These are phyloP conservation scores for Spizellomyces punctatus DNA, from an alignment of 192 early-diverging fungal genomes.

Conservation along the genomic window DNA sequence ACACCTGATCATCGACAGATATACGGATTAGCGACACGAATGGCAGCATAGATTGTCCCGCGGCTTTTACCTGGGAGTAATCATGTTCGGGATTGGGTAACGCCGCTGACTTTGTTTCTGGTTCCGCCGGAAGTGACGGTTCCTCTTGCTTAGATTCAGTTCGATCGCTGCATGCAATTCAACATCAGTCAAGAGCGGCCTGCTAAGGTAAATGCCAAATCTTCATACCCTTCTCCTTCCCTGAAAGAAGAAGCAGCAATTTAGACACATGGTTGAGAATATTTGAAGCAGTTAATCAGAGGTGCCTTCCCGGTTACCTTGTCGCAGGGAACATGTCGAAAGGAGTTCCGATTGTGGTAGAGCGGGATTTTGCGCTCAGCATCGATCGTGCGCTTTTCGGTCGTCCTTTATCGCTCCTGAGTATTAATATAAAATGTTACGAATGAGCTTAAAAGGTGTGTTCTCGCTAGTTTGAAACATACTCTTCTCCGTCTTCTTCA, in stretches of 20 bases:
- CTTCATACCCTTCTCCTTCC: neutral
- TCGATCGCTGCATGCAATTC: neutral
- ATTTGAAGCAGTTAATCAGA: too few species aligned
- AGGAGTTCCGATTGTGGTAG: constrained; percentile 1
- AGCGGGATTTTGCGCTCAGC: neutral
- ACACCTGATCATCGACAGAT: constrained; percentile 8
- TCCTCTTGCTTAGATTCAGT: constrained; percentile 2
- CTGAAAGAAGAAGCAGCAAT: neutral
- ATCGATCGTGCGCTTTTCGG: constrained; percentile 11
- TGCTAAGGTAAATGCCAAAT: neutral
- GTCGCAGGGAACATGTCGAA: constrained; percentile 27
- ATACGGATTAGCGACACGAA: too few species aligned
- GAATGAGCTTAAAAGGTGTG: neutral
- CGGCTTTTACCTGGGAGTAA: too few species aligned
- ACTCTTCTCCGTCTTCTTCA: constrained; percentile 36
- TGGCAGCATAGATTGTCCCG: too few species aligned
- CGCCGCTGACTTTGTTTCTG: neutral
- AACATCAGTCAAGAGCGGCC: neutral
- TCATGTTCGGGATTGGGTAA: neutral
- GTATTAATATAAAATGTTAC: too few species aligned
- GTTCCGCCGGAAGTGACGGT: neutral
- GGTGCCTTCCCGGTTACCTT: neutral
- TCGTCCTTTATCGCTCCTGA: neutral
- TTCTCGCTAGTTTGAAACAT: neutral
- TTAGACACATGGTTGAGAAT: neutral